These are phyloP conservation scores for Calocybe cyanea DNA, from an alignment of 768 basidiomycete genomes.

Conservation along the genomic window DNA sequence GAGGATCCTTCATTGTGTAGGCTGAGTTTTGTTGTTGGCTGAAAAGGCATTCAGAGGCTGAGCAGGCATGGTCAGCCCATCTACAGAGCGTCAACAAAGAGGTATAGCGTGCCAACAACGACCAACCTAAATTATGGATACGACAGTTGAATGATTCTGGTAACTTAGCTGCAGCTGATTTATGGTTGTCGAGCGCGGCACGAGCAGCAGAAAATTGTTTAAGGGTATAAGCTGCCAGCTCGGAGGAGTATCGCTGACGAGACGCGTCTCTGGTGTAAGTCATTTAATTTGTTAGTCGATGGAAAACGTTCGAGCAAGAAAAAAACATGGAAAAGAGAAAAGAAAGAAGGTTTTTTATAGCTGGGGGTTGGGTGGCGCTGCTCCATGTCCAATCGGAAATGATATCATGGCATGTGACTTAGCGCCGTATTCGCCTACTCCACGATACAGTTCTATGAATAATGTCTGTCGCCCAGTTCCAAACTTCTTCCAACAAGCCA, in stretches of 20 bases:
- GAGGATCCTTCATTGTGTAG: not conserved
- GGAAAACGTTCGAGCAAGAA: not conserved
- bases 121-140: not conserved
- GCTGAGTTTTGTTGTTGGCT: not conserved
- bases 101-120: no score
- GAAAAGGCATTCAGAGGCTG: not conserved
- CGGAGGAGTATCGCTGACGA: constrained; percentile 39
- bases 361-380: constrained; percentile 9
- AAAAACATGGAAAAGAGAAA: constrained; percentile 1
- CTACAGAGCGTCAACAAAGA: not conserved
- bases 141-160: constrained; percentile 28
- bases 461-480: constrained; percentile 47
- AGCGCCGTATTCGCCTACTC: constrained; percentile 33
- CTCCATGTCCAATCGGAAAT: constrained; percentile 4
- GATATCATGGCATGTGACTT: constrained; percentile 1
- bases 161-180: constrained; percentile 33
- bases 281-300: not conserved
- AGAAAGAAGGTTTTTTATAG: constrained; percentile 8
- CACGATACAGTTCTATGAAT: constrained; percentile 32
- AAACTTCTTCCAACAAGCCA: constrained; percentile 57
- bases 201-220: constrained; percentile 40
- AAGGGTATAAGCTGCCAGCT: constrained; percentile 45
- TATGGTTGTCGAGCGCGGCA: constrained; percentile 26
- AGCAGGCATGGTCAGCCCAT: not conserved
- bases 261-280: constrained; percentile 21